Evolutionary conservation across 805 yeast species (phyloP).

Genomic region (baker's yeast (Saccharomyces cerevisiae)): DNA sequence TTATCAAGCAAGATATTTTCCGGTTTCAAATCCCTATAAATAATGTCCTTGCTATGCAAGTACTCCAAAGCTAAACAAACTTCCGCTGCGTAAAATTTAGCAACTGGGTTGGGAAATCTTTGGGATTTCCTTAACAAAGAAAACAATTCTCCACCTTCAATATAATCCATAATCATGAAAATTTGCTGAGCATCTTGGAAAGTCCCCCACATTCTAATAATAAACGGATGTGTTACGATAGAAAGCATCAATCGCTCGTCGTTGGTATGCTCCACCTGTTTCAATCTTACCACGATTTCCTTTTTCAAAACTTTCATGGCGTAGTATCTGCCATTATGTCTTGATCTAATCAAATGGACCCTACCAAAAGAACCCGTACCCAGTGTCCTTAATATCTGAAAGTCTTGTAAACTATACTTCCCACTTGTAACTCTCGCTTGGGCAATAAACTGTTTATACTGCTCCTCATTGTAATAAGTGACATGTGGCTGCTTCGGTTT

Average conservation of each 20-base stretch:
- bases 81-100: slow-evolving; percentile 91
- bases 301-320: slow-evolving; percentile 86
- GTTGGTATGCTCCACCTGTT: slow-evolving; percentile 90
- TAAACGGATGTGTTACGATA: slow-evolving; percentile 79
- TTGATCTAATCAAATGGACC: slow-evolving; percentile 78
- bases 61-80: slow-evolving; percentile 77
- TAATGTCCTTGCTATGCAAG: slow-evolving; percentile 72
- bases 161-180: slow-evolving; percentile 92
- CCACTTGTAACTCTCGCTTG: slow-evolving; percentile 34
- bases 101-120: slow-evolving; percentile 91
- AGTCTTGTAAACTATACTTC: slow-evolving; percentile 73
- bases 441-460: neutral
- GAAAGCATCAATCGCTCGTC: slow-evolving; percentile 85
- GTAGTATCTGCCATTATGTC: slow-evolving; percentile 81
- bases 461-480: neutral
- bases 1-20: slow-evolving; percentile 80
- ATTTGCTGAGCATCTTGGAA: slow-evolving; percentile 76
- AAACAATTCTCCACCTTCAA: slow-evolving; percentile 91
- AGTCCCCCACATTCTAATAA: slow-evolving; percentile 93
- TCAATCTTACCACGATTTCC: slow-evolving; percentile 82
- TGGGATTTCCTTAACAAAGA: slow-evolving; percentile 77
- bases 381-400: slow-evolving; percentile 72
- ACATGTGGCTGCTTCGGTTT: neutral
- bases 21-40: slow-evolving; percentile 85
- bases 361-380: slow-evolving; percentile 95